Base-by-base conservation (phyloP, 1,284 basidiomycete genomes). In the Moesziomyces aphidis region DNA sequence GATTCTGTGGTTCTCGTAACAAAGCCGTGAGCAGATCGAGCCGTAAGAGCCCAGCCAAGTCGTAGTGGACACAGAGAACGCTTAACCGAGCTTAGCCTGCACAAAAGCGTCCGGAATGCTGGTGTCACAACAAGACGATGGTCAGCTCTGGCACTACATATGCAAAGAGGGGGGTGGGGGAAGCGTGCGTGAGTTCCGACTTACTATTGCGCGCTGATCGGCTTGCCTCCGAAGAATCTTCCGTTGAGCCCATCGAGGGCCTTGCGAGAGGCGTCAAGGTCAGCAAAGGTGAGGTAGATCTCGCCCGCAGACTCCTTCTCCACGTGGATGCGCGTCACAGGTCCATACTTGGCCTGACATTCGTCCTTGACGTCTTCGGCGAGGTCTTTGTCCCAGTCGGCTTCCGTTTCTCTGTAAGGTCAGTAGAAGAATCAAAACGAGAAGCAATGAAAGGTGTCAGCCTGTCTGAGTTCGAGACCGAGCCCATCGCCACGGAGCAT, bases 301-400 rank as follows among this genome's bases (percentile, higher is more conserved):
- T 99, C 96, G 78, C 96, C 96, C 11, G 75, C 76, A 36, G 93
- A 93, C 78, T 98, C 95, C 86, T 90, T 95, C 84, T 97, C 94
- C 34, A 99, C 90, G 83, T 94, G 94, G 87, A 99, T 94, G 39
- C 91, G 90, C 51, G 89, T 88, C 36, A 99, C 93, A 47, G 85
- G 86, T 55, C 97, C 96, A 81, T 97, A 99, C 86, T 97, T 95
- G 69, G 87, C 87, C 85, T 95, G 91, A 76, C 94, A 93, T 88
- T 99, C 97, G 62, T 89, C 90, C 86, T 94, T 95, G 83, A 99
- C 93, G 82, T 99, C 96, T 34, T 97, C 95, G 55, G 91, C 93
- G 39, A 99, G 91, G 59, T 98, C 97, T 68, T 90, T 91, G 84
- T 98, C 94, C 97, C 96, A 99, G 80, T 97, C 93, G 34, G 89